Conservation (phyloP, 345 rosid genomes). For the Sonneratia alba region DNA sequence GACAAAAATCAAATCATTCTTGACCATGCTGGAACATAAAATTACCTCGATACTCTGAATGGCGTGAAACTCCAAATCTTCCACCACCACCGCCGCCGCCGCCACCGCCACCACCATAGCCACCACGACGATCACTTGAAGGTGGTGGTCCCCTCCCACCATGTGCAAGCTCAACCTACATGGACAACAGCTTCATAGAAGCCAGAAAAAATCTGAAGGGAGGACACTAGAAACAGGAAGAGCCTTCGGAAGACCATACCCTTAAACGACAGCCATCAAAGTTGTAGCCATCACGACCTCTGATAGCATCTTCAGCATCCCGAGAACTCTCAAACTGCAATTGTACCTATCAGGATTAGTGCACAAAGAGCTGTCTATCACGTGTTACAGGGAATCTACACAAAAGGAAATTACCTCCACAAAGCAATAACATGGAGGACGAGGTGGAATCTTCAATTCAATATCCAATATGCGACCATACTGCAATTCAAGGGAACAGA, state of each 20-base stretch:
- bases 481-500: slow-evolving; percentile 20
- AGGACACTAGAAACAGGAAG: not conserved
- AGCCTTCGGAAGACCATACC: slow-evolving; percentile 17
- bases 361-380: not conserved
- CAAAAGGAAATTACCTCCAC: slow-evolving; percentile 56
- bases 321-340: slow-evolving; percentile 40
- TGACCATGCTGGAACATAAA: not conserved
- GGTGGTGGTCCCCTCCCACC: slow-evolving; percentile 82
- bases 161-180: slow-evolving; percentile 98
- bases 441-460: slow-evolving; percentile 89
- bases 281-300: slow-evolving; percentile 55
- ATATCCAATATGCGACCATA: slow-evolving; percentile 87
- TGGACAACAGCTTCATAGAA: slow-evolving; percentile 6
- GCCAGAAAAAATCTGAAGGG: slow-evolving; percentile 7
- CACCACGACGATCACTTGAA: slow-evolving; percentile 64
- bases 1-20: not conserved
- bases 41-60: slow-evolving; percentile 88
- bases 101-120: slow-evolving; percentile 21
- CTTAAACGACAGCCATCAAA: slow-evolving; percentile 48
- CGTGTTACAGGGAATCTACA: not conserved
- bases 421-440: slow-evolving; percentile 93
- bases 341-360: not conserved
- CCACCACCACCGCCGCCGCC: slow-evolving; percentile 10
- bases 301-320: slow-evolving; percentile 55
- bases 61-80: slow-evolving; percentile 62